Base-by-base conservation (phyloP, 345 rosid genomes). In the Stellera chamaejasme region DNA sequence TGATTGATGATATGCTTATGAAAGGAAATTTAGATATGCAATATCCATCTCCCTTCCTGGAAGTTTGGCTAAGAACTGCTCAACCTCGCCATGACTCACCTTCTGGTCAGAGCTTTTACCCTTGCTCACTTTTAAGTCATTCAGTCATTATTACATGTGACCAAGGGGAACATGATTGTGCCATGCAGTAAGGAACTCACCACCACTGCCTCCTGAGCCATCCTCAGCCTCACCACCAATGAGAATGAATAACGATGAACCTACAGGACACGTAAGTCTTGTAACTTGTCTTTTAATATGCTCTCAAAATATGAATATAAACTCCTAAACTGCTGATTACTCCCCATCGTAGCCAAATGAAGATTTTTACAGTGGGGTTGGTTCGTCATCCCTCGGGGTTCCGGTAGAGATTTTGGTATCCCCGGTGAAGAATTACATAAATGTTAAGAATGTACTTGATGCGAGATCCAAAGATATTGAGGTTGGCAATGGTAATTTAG, bases 11-110 rank as follows among this genome's bases (percentile, higher is more conserved):
- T 51, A 63, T 66, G 28, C 63, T 64, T 28, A 60, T 12, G 5
- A 59, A 63, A n/a, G 72, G 60, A 67, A 66, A 62, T 48, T 48
- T 66, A 68, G 69, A 74, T 10, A 54, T 73, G 47, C 56, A 74
- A 58, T 92, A 92, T 70, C 95, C 91, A 25, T 79, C 72, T 54
- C 74, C 85, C 48, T 82, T 88, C 15, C 48, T 75, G 55, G 75
- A 82, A 70, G 82, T 80, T 36, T 88, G 95, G 93, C 76, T 27
- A 49, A 82, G 65, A 77, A 73, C 79, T 69, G 74, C 71, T 32
- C 79, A 65, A 43, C 79, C 72, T 69, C 75, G 41, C 19, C 82
- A 76, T 51, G 73, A 76, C 56, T 76, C 81, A 8, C 73, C 88
- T 68, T 68, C 89, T 53, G 84, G 95, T 86, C 58, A 67, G 72